These are phyloP conservation scores for Eudorina sp. DNA, from an alignment of 139 green algal genomes.

Conservation along the genomic window DNA sequence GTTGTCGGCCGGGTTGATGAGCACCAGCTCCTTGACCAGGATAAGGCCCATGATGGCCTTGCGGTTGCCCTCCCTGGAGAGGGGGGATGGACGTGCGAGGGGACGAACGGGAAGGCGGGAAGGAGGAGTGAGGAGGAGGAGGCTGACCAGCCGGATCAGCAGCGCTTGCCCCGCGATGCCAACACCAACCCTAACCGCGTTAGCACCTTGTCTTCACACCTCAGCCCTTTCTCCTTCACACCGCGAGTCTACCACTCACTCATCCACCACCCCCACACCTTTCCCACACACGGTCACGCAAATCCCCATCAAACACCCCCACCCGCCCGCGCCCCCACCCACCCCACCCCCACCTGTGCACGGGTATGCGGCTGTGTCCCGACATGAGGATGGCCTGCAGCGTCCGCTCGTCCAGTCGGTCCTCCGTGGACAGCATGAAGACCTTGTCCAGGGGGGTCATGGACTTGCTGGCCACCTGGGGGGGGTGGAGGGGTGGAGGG, in stretches of 20 bases:
- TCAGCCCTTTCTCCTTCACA: too few species aligned
- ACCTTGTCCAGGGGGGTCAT: slow-evolving; percentile 95
- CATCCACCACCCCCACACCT: too few species aligned
- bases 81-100: neutral
- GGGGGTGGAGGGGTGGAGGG: neutral
- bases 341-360: slow-evolving; percentile 67
- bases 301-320: neutral
- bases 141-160: too few species aligned
- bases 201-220: too few species aligned
- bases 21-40: slow-evolving; percentile 80
- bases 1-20: slow-evolving; percentile 52
- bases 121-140: too few species aligned
- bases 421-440: slow-evolving; percentile 65
- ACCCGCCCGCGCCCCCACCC: slow-evolving; percentile 53
- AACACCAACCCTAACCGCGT: too few species aligned
- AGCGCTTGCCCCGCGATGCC: too few species aligned
- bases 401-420: slow-evolving; percentile 74
- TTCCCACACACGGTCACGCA: too few species aligned
- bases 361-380: slow-evolving; percentile 88
- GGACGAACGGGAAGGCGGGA: neutral
- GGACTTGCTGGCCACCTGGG: slow-evolving; percentile 57
- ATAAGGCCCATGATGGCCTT: slow-evolving; percentile 82
- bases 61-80: slow-evolving; percentile 46
- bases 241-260: too few species aligned
- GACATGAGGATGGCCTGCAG: slow-evolving; percentile 77